phyloP scores from a whole-genome alignment of 352 stramenopile genomes.

The Phytophthora vignae region DNA sequence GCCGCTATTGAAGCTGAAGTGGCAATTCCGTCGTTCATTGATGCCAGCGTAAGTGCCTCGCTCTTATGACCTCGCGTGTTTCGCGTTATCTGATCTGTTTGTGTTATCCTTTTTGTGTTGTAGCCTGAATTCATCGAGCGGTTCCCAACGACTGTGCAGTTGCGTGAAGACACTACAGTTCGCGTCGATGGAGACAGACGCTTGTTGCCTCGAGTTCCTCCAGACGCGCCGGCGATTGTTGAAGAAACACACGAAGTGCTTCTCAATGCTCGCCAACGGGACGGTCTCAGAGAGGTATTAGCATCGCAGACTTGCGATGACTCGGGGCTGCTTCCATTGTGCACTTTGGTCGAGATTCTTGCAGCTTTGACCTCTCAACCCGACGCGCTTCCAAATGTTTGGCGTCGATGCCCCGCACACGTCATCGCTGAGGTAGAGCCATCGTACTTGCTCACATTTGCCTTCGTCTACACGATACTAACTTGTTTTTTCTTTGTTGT shows the following conservation, averaged over 20 bases:
- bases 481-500: background rate
- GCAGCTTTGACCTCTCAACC: slow-evolving; percentile 38
- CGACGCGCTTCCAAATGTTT: slow-evolving; percentile 50
- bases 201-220: slow-evolving; percentile 38
- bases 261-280: slow-evolving; percentile 55
- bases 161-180: slow-evolving; percentile 66
- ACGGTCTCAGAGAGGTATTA: slow-evolving; percentile 36
- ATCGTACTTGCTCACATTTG: background rate
- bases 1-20: slow-evolving; percentile 63
- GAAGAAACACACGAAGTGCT: slow-evolving; percentile 53
- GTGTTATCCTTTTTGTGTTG: slow-evolving; percentile 6
- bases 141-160: slow-evolving; percentile 62
- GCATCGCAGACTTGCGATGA: slow-evolving; percentile 18
- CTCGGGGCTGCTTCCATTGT: slow-evolving; percentile 35
- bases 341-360: slow-evolving; percentile 46
- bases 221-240: slow-evolving; percentile 49
- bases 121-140: slow-evolving; percentile 63
- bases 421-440: slow-evolving; percentile 54
- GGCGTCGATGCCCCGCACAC: slow-evolving; percentile 49
- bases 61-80: background rate
- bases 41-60: slow-evolving; percentile 55
- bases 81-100: slow-evolving; percentile 1
- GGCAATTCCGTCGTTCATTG: slow-evolving; percentile 66
- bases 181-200: slow-evolving; percentile 43
- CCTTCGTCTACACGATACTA: background rate